Conservation (phyloP, 2,329 filamentous ascomycete genomes). For the Trichoderma cornu-damae region DNA sequence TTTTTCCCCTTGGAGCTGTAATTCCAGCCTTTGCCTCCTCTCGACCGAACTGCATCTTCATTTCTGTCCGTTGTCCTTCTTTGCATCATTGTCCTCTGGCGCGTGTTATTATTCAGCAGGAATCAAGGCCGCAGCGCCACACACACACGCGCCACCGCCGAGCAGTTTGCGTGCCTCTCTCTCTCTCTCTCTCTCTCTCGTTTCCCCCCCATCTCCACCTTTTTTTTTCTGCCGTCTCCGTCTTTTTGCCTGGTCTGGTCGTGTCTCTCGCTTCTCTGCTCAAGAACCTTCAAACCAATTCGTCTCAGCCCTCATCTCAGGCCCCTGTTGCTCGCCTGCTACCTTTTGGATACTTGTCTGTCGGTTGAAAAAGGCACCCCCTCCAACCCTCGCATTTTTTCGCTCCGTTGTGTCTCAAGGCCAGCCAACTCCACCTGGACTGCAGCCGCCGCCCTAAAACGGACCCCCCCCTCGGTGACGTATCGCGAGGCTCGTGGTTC, state of each 20-base stretch:
- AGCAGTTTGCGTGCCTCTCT: not conserved
- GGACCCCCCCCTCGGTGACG: conserved; percentile 17
- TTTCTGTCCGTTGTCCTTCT: not conserved
- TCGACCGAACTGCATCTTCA: not conserved
- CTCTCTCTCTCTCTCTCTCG: not conserved
- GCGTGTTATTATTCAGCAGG: conserved; percentile 2
- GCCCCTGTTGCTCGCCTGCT: conserved; percentile 2
- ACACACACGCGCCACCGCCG: conserved; percentile 4
- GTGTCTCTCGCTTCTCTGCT: not conserved
- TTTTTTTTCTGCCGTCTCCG: conserved; percentile 2
- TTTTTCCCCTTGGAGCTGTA: not conserved
- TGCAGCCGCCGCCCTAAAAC: conserved; percentile 4
- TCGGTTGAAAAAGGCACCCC: not conserved
- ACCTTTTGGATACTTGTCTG: not conserved
- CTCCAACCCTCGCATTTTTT: not conserved
- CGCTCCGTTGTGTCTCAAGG: conserved; percentile 10
- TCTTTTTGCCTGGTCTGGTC: no score
- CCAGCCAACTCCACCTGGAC: conserved; percentile 9
- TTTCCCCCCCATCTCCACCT: not conserved
- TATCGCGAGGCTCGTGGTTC: conserved; percentile 18
- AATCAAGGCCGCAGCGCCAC: conserved; percentile 1
- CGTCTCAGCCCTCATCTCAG: not conserved
- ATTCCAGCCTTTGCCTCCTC: not conserved
- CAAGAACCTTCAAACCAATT: not conserved
- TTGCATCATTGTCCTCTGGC: not conserved